Conservation (phyloP, 192 early-diverging fungal species). For the Coemansia sp. region DNA sequence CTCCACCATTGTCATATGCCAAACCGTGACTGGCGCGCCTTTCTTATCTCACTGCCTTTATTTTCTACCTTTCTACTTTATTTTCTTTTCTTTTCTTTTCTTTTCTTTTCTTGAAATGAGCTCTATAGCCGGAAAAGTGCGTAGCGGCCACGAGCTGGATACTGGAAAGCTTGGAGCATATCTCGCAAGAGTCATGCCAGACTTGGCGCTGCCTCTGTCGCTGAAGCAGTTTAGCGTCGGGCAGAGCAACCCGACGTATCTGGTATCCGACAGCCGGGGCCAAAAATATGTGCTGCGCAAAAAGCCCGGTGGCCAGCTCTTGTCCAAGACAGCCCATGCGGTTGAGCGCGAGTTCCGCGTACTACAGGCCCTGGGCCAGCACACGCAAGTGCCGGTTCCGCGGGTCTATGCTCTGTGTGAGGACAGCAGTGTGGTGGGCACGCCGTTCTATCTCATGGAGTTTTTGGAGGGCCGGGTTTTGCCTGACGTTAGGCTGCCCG, state of each 20-base stretch:
- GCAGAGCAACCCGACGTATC: slow-evolving; percentile 93
- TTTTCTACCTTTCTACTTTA: neutral
- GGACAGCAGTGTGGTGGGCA: slow-evolving; percentile 78
- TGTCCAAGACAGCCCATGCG: slow-evolving; percentile 86
- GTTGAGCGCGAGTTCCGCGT: slow-evolving; percentile 89
- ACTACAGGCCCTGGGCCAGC: slow-evolving; percentile 68
- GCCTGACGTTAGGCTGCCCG: slow-evolving; percentile 59
- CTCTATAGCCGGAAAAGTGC: slow-evolving; percentile 28
- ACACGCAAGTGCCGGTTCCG: slow-evolving; percentile 86
- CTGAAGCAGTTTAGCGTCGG: slow-evolving; percentile 88
- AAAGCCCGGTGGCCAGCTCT: slow-evolving; percentile 83
- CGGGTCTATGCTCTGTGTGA: slow-evolving; percentile 85
- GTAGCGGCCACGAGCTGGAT: slow-evolving; percentile 63
- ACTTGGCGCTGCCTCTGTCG: slow-evolving; percentile 61
- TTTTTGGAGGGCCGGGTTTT: slow-evolving; percentile 90
- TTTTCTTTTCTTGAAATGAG: neutral
- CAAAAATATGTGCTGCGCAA: slow-evolving; percentile 81
- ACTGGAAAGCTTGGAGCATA: slow-evolving; percentile 58
- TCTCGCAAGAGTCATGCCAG: slow-evolving; percentile 55
- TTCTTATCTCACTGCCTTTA: neutral
- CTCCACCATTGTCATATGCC: neutral
- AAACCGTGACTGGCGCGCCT: neutral
- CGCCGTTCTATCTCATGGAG: slow-evolving; percentile 96
- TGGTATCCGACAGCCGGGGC: slow-evolving; percentile 69
- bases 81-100: no score